Evolutionary conservation across 2,329 filamentous ascomycete species (phyloP).

Genomic region (Arachnopeziza araneosa): DNA sequence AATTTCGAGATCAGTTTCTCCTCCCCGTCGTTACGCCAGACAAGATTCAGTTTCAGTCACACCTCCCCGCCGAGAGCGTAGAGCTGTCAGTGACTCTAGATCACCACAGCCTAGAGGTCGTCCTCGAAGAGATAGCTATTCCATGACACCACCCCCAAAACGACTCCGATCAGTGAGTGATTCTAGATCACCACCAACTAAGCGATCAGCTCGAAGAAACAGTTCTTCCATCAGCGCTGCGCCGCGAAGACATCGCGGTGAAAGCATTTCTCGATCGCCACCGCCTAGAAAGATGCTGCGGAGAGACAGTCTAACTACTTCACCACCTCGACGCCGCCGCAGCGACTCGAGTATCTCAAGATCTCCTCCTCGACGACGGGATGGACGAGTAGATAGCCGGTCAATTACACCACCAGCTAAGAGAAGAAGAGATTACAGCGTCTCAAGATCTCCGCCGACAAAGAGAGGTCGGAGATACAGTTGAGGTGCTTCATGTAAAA

Average conservation of each 20-base stretch:
- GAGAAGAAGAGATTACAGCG: slow-evolving; percentile 25
- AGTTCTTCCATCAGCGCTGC: slow-evolving; percentile 23
- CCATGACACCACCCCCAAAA: slow-evolving; percentile 15
- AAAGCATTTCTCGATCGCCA: slow-evolving; percentile 18
- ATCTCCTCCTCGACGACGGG: slow-evolving; percentile 8
- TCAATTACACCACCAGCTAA: slow-evolving; percentile 23
- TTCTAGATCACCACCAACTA: slow-evolving; percentile 18
- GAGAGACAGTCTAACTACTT: background rate
- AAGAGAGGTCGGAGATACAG: slow-evolving; percentile 26
- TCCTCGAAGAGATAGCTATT: slow-evolving; percentile 4
- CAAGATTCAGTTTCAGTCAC: slow-evolving; percentile 14
- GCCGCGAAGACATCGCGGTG: slow-evolving; percentile 14
- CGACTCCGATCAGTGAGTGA: slow-evolving; percentile 14
- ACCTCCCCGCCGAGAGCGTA: slow-evolving; percentile 14
- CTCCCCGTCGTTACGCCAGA: slow-evolving; percentile 2
- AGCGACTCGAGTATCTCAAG: background rate
- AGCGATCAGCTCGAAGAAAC: slow-evolving; percentile 15
- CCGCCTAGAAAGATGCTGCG: background rate
- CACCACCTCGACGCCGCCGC: slow-evolving; percentile 5
- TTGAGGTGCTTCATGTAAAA: slow-evolving; percentile 7
- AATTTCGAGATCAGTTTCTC: slow-evolving; percentile 16
- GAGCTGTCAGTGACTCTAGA: slow-evolving; percentile 20
- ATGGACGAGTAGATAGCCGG: slow-evolving; percentile 15
- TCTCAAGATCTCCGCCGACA: slow-evolving; percentile 27
- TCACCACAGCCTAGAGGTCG: slow-evolving; percentile 18